These are phyloP conservation scores for Echites panduratus DNA, from an alignment of 257 asterid genomes.

Conservation along the genomic window DNA sequence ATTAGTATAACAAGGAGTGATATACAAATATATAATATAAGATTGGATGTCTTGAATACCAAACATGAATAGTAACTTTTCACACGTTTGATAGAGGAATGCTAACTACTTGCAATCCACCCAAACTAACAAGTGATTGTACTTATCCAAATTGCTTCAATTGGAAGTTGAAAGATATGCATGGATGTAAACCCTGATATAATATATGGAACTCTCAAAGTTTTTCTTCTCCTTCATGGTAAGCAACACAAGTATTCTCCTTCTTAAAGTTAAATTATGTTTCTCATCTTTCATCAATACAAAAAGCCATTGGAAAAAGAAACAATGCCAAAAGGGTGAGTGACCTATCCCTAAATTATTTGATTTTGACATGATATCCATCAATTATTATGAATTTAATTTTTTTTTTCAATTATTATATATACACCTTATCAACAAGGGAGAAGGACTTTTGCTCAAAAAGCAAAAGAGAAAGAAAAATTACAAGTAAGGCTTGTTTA, in stretches of 20 bases:
- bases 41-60: too few relatives aligned
- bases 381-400: not conserved
- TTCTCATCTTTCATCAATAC: not conserved
- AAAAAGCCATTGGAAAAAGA: slow-evolving; percentile 11
- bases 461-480: not conserved
- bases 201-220: not conserved
- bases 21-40: too few relatives aligned
- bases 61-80: not conserved
- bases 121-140: not conserved
- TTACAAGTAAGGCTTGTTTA: too few relatives aligned
- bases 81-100: not conserved
- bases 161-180: not conserved
- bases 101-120: not conserved
- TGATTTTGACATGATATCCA: slow-evolving; percentile 1
- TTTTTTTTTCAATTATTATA: too few relatives aligned
- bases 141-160: not conserved
- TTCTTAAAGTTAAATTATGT: not conserved
- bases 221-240: not conserved
- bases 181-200: not conserved
- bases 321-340: not conserved
- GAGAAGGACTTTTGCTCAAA: not conserved
- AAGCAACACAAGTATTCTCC: not conserved
- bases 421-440: too few relatives aligned
- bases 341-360: not conserved
- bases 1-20: too few relatives aligned